phyloP scores from a whole-genome alignment of 2,329 filamentous ascomycete genomes.

The Colletotrichum tabaci region DNA sequence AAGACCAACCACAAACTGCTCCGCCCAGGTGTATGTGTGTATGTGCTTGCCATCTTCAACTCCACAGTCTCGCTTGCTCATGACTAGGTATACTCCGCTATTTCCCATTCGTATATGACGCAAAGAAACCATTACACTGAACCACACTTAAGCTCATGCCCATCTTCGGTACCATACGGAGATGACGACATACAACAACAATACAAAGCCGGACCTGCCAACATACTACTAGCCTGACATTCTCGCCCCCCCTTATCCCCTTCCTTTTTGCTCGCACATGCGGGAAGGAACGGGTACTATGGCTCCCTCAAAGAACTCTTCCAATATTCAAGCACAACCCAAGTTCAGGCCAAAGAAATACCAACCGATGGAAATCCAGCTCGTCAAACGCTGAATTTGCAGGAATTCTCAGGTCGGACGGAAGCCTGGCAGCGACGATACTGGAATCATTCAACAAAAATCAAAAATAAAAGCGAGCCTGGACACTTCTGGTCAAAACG shows the following conservation, averaged over 20 bases:
- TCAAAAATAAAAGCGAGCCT: too few species aligned
- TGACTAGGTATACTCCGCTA: too few species aligned
- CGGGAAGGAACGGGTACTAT: too few species aligned
- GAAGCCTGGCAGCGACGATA: neutral
- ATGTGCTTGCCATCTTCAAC: neutral
- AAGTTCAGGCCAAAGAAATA: neutral
- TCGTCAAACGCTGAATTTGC: neutral
- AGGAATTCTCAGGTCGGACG: neutral
- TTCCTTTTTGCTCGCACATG: neutral
- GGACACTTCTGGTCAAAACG: neutral
- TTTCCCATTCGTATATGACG: neutral
- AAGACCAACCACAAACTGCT: too few species aligned
- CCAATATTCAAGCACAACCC: too few species aligned
- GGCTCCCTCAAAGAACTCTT: neutral
- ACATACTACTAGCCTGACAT: neutral
- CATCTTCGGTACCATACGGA: neutral
- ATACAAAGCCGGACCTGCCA: neutral
- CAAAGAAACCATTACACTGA: neutral
- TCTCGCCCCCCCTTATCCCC: neutral
- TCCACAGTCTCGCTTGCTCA: neutral
- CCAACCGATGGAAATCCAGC: neutral
- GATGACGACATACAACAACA: neutral
- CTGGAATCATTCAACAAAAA: neutral
- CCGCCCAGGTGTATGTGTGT: too few species aligned
- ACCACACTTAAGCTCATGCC: too few species aligned